phyloP scores from a whole-genome alignment of 805 yeast genomes.

The Spathaspora girioi region DNA sequence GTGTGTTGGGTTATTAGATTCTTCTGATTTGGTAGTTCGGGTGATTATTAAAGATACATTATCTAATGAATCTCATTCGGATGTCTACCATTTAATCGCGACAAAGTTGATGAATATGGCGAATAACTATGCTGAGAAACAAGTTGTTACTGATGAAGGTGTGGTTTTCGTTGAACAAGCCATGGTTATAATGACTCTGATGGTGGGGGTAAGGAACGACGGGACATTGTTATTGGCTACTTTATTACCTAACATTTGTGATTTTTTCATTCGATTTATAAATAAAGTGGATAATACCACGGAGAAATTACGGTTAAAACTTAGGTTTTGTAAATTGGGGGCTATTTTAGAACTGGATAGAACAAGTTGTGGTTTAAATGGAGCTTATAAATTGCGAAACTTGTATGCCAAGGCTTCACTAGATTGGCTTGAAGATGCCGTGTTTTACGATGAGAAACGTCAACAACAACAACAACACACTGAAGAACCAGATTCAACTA shows the following conservation, averaged over 20 bases:
- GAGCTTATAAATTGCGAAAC: constrained; percentile 49
- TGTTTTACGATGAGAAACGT: constrained; percentile 23
- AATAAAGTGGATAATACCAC: constrained; percentile 21
- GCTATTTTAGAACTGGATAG: constrained; percentile 32
- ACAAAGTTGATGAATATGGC: constrained; percentile 39
- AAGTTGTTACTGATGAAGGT: constrained; percentile 23
- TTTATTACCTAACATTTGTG: constrained; percentile 26
- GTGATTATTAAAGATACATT: constrained; percentile 73
- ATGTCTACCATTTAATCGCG: constrained; percentile 47
- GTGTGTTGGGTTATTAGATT: constrained; percentile 47
- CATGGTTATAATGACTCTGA: constrained; percentile 41
- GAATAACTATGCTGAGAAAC: constrained; percentile 26
- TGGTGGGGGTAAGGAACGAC: constrained; percentile 29
- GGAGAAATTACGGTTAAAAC: constrained; percentile 35
- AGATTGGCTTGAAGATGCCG: constrained; percentile 55
- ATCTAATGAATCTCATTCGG: constrained; percentile 61
- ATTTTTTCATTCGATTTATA: constrained; percentile 25
- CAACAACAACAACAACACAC: not conserved
- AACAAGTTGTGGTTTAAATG: constrained; percentile 30
- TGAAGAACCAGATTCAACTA: not conserved
- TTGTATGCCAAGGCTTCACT: constrained; percentile 41
- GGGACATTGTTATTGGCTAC: constrained; percentile 34
- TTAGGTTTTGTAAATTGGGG: constrained; percentile 40
- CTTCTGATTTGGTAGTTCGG: constrained; percentile 51
- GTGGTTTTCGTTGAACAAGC: constrained; percentile 47